Evolutionary conservation across 164 flowering plant genomes (phyloP).

Genomic region (Liriodendron chinense): DNA sequence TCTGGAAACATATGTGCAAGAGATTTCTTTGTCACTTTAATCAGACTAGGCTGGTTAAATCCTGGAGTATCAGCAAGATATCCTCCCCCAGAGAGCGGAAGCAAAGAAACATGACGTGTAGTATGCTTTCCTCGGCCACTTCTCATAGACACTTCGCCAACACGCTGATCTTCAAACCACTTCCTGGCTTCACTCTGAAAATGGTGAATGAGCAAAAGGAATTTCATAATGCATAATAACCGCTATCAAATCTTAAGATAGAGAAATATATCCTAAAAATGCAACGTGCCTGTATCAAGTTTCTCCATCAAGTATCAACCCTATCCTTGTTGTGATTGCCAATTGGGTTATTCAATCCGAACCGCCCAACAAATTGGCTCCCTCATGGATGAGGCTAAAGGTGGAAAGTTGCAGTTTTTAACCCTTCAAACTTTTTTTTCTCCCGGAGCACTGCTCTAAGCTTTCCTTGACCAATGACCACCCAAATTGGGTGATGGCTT

Average conservation of each 20-base stretch:
- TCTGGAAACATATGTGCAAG: slow-evolving; percentile 85
- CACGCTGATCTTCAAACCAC: slow-evolving; percentile 92
- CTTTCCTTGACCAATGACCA: background rate
- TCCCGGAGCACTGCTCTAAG: background rate
- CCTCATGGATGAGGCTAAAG: background rate
- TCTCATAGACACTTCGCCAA: slow-evolving; percentile 87
- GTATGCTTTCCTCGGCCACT: slow-evolving; percentile 97
- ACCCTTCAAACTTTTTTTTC: no score
- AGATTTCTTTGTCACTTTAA: slow-evolving; percentile 81
- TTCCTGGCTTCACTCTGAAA: slow-evolving; percentile 67
- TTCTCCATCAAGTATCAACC: background rate
- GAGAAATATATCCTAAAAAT: background rate
- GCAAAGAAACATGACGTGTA: slow-evolving; percentile 88
- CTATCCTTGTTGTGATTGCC: background rate
- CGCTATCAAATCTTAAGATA: background rate
- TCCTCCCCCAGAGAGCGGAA: slow-evolving; percentile 83
- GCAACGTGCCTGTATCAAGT: background rate
- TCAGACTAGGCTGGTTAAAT: slow-evolving; percentile 85
- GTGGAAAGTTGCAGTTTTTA: background rate
- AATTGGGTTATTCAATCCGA: background rate
- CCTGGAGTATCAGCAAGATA: slow-evolving; percentile 98
- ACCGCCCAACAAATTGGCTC: background rate
- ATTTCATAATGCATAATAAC: background rate
- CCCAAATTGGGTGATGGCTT: background rate
- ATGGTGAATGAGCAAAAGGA: slow-evolving; percentile 1